Base-by-base conservation (phyloP, 805 yeast species). In the Wickerhamomyces subpelliculosus region DNA sequence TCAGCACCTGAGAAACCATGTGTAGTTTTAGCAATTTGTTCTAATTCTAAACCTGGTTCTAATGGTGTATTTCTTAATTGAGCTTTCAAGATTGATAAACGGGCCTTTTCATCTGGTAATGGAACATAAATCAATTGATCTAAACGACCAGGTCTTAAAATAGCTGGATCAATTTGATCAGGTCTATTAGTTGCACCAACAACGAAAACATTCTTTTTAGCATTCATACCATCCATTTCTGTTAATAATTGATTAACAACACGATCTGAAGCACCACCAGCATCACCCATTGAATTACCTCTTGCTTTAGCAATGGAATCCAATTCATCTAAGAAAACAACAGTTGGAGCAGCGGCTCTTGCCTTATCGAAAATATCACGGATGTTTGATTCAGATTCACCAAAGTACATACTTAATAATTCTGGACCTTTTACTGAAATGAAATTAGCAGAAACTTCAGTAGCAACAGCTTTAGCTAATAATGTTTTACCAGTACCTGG, bases 401-500 rank as follows among this genome's bases (percentile, higher is more conserved):
- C 97, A 58, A 87, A 89, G 95, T 96, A 90, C 97, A 90, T 90
- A 66, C 95, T 85, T 61, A 90, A 77, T 62, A 90, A 73, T 68
- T 88, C 97, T 27, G 97, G 97, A 52, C 97, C 97, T 69, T 88
- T 88, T 38, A 90, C 97, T 35, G 96, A 84, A 51, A 93, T 93
- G 68, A 93, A 93, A 65, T 93, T 93, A 26, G 98, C 99, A 45
- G 96, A 85, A 27, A 93, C 97, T 65, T 93, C 98, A 35, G 97
- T 93, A 35, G 99, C 99, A 52, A 93, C 97, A 39, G 99, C 99
- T 69, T 93, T 93, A 34, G 98, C 98, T 56, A 93, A 74, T 58
- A 93, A 70, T 4, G 99, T 93, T 71, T 93, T 93, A 88, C 98
- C 98, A 44, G 97, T 93, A 84, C 99, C 99, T 44, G 99, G 99